Evolutionary conservation across 352 stramenopile genomes (phyloP).

Genomic region (Peronospora destructor): DNA sequence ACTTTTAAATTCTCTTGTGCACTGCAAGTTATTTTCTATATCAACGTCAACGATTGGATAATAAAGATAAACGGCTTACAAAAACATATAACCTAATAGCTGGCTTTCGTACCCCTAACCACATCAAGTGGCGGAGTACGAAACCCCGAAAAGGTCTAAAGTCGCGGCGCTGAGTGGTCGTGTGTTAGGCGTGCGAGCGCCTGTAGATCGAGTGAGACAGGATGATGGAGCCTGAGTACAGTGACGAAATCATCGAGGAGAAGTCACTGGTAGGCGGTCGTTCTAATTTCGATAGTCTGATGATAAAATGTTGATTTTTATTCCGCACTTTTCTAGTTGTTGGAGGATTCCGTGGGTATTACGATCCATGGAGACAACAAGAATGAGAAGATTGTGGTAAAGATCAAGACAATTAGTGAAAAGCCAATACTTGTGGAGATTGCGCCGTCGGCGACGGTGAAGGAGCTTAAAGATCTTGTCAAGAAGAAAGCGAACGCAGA

Average conservation of each 20-base stretch:
- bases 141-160: slow-evolving; percentile 3
- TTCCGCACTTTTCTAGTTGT: slow-evolving; percentile 25
- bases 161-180: slow-evolving; percentile 21
- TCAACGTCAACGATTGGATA: slow-evolving; percentile 12
- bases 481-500: slow-evolving; percentile 71
- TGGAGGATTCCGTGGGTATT: slow-evolving; percentile 43
- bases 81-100: slow-evolving; percentile 26
- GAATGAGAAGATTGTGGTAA: slow-evolving; percentile 49
- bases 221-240: slow-evolving; percentile 65
- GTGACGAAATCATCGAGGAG: slow-evolving; percentile 49
- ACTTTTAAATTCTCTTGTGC: background rate
- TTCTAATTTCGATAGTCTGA: background rate
- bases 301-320: background rate
- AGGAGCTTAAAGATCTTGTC: slow-evolving; percentile 66
- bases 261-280: slow-evolving; percentile 45
- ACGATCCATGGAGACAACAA: slow-evolving; percentile 42
- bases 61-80: slow-evolving; percentile 7
- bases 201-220: slow-evolving; percentile 10
- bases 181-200: slow-evolving; percentile 10
- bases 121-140: background rate
- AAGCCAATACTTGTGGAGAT: slow-evolving; percentile 81
- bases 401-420: slow-evolving; percentile 83
- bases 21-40: too few relatives aligned
- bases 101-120: slow-evolving; percentile 30
- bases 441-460: slow-evolving; percentile 43